Evolutionary conservation across 345 rosid species (phyloP).

Genomic region (Dovyalis caffra): DNA sequence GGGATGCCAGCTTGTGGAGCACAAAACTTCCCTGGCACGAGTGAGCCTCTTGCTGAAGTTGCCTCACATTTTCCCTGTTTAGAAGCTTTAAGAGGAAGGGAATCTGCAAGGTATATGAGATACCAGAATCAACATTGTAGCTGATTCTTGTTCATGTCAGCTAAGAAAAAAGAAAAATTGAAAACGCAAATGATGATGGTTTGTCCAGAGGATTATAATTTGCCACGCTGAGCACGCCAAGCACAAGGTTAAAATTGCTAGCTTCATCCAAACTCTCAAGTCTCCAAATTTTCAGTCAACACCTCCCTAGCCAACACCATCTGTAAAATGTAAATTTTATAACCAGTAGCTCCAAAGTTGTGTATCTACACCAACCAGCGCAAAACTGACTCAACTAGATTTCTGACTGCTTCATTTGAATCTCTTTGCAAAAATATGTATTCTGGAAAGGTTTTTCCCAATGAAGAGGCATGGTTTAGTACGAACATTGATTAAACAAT

Average conservation of each 20-base stretch:
- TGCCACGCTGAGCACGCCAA: not conserved
- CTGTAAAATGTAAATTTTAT: not conserved
- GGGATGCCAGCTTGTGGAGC: conserved; percentile 42
- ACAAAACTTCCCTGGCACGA: conserved; percentile 47
- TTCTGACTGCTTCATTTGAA: not conserved
- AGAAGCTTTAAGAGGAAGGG: conserved; percentile 56
- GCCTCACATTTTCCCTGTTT: conserved; percentile 55
- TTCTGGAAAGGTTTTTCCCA: not conserved
- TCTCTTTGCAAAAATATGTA: not conserved
- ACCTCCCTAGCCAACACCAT: not conserved
- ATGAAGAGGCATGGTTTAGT: not conserved
- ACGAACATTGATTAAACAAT: not conserved
- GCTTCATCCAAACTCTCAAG: not conserved
- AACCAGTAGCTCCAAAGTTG: not conserved
- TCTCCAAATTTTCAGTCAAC: not conserved
- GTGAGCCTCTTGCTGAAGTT: conserved; percentile 67
- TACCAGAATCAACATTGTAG: conserved; percentile 12
- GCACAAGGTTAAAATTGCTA: not conserved
- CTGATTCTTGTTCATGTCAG: not conserved
- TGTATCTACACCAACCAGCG: not conserved
- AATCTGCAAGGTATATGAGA: conserved; percentile 47
- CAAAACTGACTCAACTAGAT: not conserved
- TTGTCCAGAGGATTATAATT: not conserved
- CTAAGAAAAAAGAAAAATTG: too few species aligned
- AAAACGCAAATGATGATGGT: not conserved